Evolutionary conservation across 495 filamentous ascomycete species (phyloP), one percentile per base, ranked within the genome.

Genomic region (Hypoxylon lienhwacheense): DNA sequence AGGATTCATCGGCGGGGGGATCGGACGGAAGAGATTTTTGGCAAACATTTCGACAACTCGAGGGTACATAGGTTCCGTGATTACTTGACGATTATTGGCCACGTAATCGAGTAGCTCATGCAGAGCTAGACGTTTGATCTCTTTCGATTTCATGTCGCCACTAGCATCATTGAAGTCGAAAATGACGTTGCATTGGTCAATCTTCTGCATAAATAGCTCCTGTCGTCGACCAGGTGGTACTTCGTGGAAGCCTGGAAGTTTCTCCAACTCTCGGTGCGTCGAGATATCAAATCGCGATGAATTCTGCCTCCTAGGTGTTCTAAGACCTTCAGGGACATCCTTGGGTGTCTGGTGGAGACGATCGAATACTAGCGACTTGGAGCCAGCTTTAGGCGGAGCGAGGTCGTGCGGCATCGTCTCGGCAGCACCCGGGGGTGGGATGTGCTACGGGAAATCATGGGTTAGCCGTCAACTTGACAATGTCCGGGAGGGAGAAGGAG

Each of bases 81-180:
- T 97, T 60, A 99, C 93, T 58, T 95, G 91, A 29, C 93, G 84
- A 65, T 99, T 99, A 70, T 97, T 97, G 59, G 93, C 92, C 41
- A 99, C 92, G 65, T 99, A 99, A 68, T 99, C 93, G 40, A 99
- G 79, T 21, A 99, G 80, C 66, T 99, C 93, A 65, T 99, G 93
- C 32, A 99, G 81, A 36, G 93, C 95, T 65, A 99, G 73, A 61
- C 93, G 83, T 79, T 99, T 99, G 78, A 99, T 97, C 73, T 99
- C 93, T 71, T 99, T 99, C n/a, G 92, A 95, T 70, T 97, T 97
- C 92, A 97, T 97, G 64, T 99, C 93, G 44, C 85, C 91, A 53
- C 89, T 95, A 29, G 95, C 90, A 66, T 99, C 93, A 70, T 97
- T 99, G 76, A 99, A 99, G 71, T 99, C 93, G 65, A 99, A 99